These are phyloP conservation scores for Pascua guehoae DNA, from an alignment of 1,284 basidiomycete genomes.

Conservation along the genomic window DNA sequence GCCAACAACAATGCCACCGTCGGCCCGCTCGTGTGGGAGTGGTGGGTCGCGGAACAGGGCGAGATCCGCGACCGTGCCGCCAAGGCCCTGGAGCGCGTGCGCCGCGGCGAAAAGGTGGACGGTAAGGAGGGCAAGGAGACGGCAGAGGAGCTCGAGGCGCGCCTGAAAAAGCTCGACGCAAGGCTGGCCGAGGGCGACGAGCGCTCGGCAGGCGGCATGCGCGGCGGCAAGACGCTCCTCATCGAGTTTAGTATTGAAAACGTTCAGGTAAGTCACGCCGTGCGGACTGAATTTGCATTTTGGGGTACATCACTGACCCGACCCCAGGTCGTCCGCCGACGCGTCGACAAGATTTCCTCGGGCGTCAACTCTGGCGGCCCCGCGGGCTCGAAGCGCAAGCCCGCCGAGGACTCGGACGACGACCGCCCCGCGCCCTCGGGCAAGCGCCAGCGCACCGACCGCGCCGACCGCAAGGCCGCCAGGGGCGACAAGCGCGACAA, in stretches of 20 bases:
- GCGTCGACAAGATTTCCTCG: conserved; percentile 43
- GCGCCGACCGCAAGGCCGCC: conserved; percentile 5
- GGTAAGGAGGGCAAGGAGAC: conserved; percentile 32
- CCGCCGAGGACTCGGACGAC: conserved; percentile 31
- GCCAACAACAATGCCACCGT: conserved; percentile 81
- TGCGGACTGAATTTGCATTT: not conserved
- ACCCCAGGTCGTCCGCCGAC: conserved; percentile 43
- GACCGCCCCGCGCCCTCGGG: conserved; percentile 15
- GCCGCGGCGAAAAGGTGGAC: conserved; percentile 3
- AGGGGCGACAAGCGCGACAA: conserved; percentile 4
- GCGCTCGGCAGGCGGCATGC: conserved; percentile 41
- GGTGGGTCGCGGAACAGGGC: conserved; percentile 79
- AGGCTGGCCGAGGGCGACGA: conserved; percentile 41
- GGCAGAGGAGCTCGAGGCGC: conserved; percentile 45
- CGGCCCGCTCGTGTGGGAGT: conserved; percentile 62
- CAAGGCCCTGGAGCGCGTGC: conserved; percentile 42
- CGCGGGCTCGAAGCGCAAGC: not conserved
- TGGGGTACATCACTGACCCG: not conserved
- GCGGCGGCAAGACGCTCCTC: conserved; percentile 63
- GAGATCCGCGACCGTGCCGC: conserved; percentile 62
- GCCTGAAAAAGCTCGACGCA: conserved; percentile 51
- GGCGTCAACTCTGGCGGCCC: conserved; percentile 18
- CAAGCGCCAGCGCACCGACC: conserved; percentile 5
- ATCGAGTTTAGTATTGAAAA: conserved; percentile 94
- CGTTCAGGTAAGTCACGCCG: conserved; percentile 60